Base-by-base conservation (phyloP, 164 flowering plant genomes). In the Tetracentron sinense region DNA sequence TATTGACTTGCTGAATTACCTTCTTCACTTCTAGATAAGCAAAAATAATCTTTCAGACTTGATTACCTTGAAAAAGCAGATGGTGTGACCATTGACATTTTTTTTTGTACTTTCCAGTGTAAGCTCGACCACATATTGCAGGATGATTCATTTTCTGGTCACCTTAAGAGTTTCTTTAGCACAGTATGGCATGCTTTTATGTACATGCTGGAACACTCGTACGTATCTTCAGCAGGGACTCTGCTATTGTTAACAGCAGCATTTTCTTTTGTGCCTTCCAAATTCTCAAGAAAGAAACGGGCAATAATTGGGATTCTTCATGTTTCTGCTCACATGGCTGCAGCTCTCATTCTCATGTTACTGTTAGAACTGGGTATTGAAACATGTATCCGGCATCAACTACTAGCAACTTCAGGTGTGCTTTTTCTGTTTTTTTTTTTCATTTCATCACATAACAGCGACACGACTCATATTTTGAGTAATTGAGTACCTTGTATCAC, bases 291-390 rank as follows among this genome's bases (percentile, higher is more conserved):
- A 63, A 95, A 87, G 81, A 87, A 80, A 64, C 78, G 86, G 28
- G 75, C 68, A 23, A 47, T 85, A 4, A 82, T 95, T 67, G 99
- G 96, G 54, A 20, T 85, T 56, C 88, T 95, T 70, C 99, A 95
- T 78, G 91, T 88, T 74, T 78, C 83, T 68, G 90, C 96, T 33
- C 99, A 95, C 75, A 78, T 95, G 62, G 71, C 84, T 58, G 79
- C 99, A 48, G 99, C 97, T 28, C 75, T 92, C 60, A 68, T 95
- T 76, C 88, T 95, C 31, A 88, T 92, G 97, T 63, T 95, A 73
- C 81, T 95, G 59, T 66, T 95, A 77, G 99, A 95, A 79, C 58
- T 95, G 72, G 99, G 96, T 53, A 67, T 95, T 47, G 99, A 95
- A 75, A 92, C 79, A 16, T 95, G 99, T 64, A 83, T 95, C 54